Evolutionary conservation across 202 grass and related monocot species (phyloP).

Genomic region (Tripidium arundinaceum): DNA sequence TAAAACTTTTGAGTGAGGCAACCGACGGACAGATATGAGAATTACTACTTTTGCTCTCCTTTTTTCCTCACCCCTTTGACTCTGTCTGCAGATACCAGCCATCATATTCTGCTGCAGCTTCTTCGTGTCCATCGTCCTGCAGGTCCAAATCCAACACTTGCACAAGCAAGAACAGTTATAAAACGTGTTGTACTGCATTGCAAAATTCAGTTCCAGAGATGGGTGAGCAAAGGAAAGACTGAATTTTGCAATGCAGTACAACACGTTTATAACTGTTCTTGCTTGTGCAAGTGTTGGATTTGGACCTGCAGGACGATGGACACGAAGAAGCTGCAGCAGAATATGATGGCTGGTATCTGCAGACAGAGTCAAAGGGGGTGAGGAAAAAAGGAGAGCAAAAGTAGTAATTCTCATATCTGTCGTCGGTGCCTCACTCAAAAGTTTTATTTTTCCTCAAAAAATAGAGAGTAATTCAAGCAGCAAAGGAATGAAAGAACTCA

Average conservation of each 20-base stretch:
- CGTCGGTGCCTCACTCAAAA: background rate
- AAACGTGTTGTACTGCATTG: background rate
- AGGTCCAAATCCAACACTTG: constrained; percentile 38
- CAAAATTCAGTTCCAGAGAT: background rate
- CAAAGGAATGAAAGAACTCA: constrained; percentile 24
- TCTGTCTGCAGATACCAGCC: constrained; percentile 54
- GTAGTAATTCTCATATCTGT: too few species aligned
- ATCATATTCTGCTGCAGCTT: constrained; percentile 90
- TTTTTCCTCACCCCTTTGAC: background rate
- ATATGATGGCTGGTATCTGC: constrained; percentile 79
- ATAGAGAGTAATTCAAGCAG: background rate
- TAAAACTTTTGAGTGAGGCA: background rate
- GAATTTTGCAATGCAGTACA: background rate
- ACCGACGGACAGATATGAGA: background rate
- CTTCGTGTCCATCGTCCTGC: constrained; percentile 58
- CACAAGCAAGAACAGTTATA: background rate
- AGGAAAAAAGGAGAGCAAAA: background rate
- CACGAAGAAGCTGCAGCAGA: constrained; percentile 76
- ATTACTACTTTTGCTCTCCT: background rate
- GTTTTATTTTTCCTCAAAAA: background rate
- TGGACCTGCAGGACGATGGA: constrained; percentile 62
- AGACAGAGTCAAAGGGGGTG: constrained; percentile 4
- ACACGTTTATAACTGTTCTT: background rate
- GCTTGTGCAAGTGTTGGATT: constrained; percentile 14
- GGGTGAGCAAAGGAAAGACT: background rate